These are phyloP conservation scores for Jackrogersella multiformis DNA, from an alignment of 495 filamentous ascomycete species.

Conservation along the genomic window DNA sequence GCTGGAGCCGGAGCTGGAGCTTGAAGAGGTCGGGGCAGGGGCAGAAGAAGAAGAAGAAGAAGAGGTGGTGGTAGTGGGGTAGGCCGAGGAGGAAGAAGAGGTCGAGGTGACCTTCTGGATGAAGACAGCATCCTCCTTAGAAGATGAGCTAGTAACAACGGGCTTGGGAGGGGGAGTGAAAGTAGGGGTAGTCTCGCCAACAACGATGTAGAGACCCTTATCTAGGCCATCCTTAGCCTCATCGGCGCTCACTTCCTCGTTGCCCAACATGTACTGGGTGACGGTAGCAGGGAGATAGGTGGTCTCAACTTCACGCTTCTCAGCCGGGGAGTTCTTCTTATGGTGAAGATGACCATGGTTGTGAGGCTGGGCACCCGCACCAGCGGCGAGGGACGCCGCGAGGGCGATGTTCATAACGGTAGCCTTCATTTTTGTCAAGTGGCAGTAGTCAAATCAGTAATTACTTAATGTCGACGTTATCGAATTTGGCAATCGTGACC, in stretches of 20 bases:
- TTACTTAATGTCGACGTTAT: slow-evolving; percentile 34
- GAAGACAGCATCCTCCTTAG: slow-evolving; percentile 44
- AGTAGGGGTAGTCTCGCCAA: slow-evolving; percentile 58
- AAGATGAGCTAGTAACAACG: slow-evolving; percentile 41
- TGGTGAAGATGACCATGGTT: slow-evolving; percentile 55
- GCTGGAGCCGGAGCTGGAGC: slow-evolving; percentile 22
- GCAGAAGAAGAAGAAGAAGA: slow-evolving; percentile 39
- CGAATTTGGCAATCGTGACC: slow-evolving; percentile 28
- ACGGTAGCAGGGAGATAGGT: slow-evolving; percentile 61
- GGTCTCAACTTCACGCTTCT: slow-evolving; percentile 56
- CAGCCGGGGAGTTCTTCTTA: slow-evolving; percentile 50
- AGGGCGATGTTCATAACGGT: slow-evolving; percentile 54
- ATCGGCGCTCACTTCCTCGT: slow-evolving; percentile 58
- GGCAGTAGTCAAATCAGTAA: slow-evolving; percentile 4
- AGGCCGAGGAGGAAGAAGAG: slow-evolving; percentile 30
- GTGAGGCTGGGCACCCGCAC: slow-evolving; percentile 58
- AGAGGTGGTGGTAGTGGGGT: slow-evolving; percentile 19
- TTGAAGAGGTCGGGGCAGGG: slow-evolving; percentile 34
- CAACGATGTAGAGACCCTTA: slow-evolving; percentile 61
- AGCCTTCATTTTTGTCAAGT: slow-evolving; percentile 58
- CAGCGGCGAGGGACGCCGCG: slow-evolving; percentile 56
- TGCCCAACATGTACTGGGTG: slow-evolving; percentile 68
- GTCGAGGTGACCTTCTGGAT: slow-evolving; percentile 44
- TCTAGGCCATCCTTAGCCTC: slow-evolving; percentile 71
- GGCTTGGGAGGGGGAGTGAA: slow-evolving; percentile 52